Evolutionary conservation across 2,329 filamentous ascomycete species (phyloP).

Genomic region (Colletotrichum higginsianum): DNA sequence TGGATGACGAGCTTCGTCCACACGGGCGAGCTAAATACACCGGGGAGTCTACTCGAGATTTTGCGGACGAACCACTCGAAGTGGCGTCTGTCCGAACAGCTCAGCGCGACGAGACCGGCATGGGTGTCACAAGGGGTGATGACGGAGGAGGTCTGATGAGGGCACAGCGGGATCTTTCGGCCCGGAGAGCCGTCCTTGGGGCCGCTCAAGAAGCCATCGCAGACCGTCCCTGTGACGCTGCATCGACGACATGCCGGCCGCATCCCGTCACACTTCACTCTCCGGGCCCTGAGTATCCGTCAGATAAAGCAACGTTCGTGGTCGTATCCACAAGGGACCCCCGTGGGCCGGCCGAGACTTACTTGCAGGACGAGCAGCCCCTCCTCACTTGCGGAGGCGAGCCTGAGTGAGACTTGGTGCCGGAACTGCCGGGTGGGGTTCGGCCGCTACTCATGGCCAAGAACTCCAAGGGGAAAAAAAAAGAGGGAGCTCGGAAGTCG

Average conservation of each 20-base stretch:
- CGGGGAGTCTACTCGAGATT: constrained; percentile 54
- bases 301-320: neutral
- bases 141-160: neutral
- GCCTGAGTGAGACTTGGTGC: neutral
- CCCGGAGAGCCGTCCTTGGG: neutral
- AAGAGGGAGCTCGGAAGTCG: neutral
- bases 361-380: constrained; percentile 42
- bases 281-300: constrained; percentile 40
- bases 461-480: neutral
- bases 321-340: neutral
- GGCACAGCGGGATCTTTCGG: neutral
- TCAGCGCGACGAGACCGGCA: neutral
- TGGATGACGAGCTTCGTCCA: constrained; percentile 57
- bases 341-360: neutral
- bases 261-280: constrained; percentile 48
- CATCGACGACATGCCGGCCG: constrained; percentile 45
- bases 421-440: constrained; percentile 7
- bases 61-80: constrained; percentile 61
- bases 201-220: constrained; percentile 47
- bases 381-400: neutral
- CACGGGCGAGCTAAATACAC: constrained; percentile 54
- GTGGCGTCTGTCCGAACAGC: constrained; percentile 44
- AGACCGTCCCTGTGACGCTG: constrained; percentile 44
- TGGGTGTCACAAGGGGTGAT: constrained; percentile 1
- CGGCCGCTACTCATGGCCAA: constrained; percentile 6